These are phyloP conservation scores for Panellus pusillus DNA, from an alignment of 768 basidiomycete species.

Conservation along the genomic window DNA sequence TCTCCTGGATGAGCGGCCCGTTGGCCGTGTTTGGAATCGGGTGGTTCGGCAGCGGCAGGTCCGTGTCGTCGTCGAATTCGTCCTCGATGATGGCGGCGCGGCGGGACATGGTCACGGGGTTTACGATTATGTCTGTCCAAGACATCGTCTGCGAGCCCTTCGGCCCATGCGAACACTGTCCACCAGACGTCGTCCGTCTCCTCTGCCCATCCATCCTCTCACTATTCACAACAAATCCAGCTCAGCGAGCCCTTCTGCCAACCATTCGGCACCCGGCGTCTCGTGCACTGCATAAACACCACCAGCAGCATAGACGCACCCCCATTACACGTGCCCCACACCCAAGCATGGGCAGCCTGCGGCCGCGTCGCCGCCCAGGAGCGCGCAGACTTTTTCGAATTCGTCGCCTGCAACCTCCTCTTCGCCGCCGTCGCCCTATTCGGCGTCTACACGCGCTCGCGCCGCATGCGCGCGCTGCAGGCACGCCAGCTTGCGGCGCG, in stretches of 20 bases:
- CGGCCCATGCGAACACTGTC: constrained; percentile 64
- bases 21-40: constrained; percentile 62
- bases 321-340: constrained; percentile 45
- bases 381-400: constrained; percentile 87
- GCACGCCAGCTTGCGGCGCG: constrained; percentile 83
- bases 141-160: constrained; percentile 52
- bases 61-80: constrained; percentile 95
- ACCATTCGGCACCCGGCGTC: constrained; percentile 91
- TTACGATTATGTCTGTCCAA: neutral
- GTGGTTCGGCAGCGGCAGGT: constrained; percentile 74
- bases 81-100: constrained; percentile 60
- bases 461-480: constrained; percentile 67
- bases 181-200: constrained; percentile 54
- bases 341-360: constrained; percentile 90
- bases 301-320: constrained; percentile 6
- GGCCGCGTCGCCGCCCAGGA: constrained; percentile 82
- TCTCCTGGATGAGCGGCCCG: constrained; percentile 80
- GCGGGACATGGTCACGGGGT: constrained; percentile 55
- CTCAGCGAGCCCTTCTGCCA: constrained; percentile 87
- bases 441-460: constrained; percentile 68
- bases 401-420: constrained; percentile 78
- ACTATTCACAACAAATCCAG: constrained; percentile 36
- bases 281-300: constrained; percentile 73
- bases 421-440: constrained; percentile 67
- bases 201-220: neutral